Evolutionary conservation across 768 basidiomycete species (phyloP), one percentile per base, ranked within the genome.

Genomic region (Baorangia bicolor): DNA sequence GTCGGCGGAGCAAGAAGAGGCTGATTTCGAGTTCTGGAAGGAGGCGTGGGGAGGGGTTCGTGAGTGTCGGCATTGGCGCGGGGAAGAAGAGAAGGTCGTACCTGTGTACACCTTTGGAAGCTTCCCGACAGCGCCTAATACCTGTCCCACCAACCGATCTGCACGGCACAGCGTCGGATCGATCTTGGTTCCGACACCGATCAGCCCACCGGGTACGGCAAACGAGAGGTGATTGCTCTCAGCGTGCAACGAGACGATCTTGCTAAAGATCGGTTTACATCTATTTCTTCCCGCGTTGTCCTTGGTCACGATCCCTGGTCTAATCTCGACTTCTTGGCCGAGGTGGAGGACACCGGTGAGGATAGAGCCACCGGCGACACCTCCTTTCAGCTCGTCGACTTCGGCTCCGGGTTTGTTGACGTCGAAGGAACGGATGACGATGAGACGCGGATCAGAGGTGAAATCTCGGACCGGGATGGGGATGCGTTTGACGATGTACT

Each of bases 331-430:
- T 70, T 97, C 92, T 75, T 88, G 84, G 0, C 97, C 94, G 43
- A 98, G 80, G 56, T 81, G 83, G 56, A 99, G 84, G 23, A 97
- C 88, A 65, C 97, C 96, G 5, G 86, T 91, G 59, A 99, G 81
- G 68, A 98, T 96, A 12, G 90, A 94, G 20, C 97, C 96, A 72
- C 97, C 97, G 18, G 97, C 97, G 37, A 98, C 97, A 67, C 97
- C 97, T 55, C 96, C 96, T 75, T 98, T 96, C 57, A 98, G 82
- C 40, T 99, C 97, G 63, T 96, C 90, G 4, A 98, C 94, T 68
- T 94, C 94, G 4, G 95, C 86, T 69, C 96, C 97, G 12, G 97
- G 97, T 74, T 97, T 98, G 82, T 99, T 99, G 72, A 99, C 96
- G 72, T 99, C 97, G 75, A 98, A 99, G 20, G 94, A 97, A 62